Evolutionary conservation across 108 stramenopile genomes (phyloP), one percentile per base, ranked within the genome.

Genomic region (Licmophora abbreviata): DNA sequence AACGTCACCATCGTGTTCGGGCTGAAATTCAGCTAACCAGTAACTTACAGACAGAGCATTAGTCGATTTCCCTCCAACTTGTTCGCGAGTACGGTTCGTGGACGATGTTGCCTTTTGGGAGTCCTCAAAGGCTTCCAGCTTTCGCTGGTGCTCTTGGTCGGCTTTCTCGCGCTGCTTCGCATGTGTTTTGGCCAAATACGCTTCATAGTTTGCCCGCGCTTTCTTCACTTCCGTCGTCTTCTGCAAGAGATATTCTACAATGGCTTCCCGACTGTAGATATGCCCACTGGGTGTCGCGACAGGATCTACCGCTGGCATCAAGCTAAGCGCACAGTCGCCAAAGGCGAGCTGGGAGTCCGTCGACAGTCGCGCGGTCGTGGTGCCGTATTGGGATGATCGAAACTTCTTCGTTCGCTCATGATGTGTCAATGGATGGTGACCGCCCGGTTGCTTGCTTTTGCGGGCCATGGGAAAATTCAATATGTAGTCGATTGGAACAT

Each of bases 21-120:
- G 94, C 37, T 81, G 81, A 24, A 73, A 76, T 22, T 86, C 69
- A 21, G 88, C 52, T 22, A 95, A 59, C 94, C 94, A 95, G 44
- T 79, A 93, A 34, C 73, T 75, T 15, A 81, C 67, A 37, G 64
- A 47, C 30, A 93, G 50, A 25, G 56, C 58, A 44, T 63, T 63
- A 4, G 29, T 23, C 52, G 51, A 53, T 73, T 69, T 56, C 54
- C 34, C 11, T 37, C 26, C 30, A 65, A 61, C n/a, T n/a, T n/a
- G n/a, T n/a, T n/a, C n/a, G n/a, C n/a, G n/a, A n/a, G n/a, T n/a
- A n/a, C n/a, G n/a, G n/a, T n/a, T n/a, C n/a, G n/a, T n/a, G n/a
- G n/a, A n/a, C n/a, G n/a, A n/a, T n/a, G n/a, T n/a, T n/a, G n/a
- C n/a, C n/a, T n/a, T n/a, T 58, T 73, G 63, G 21, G 60, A 48